These are phyloP conservation scores for Cunninghamia lanceolata DNA, from an alignment of 75 land plant species.

Conservation along the genomic window DNA sequence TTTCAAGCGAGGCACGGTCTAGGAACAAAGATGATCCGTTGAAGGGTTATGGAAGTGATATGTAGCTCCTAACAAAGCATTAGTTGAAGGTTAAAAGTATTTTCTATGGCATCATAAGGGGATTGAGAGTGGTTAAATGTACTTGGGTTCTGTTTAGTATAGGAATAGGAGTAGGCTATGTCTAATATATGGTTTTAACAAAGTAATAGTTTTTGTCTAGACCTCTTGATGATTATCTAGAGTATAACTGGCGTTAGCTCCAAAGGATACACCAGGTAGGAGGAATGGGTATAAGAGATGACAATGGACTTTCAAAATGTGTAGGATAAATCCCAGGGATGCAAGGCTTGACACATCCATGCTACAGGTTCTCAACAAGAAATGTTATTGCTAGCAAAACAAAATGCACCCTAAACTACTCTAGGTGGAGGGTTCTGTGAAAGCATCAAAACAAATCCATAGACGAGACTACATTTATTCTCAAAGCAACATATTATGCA, in stretches of 20 bases:
- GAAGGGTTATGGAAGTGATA: constrained; percentile 15
- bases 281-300: too few species aligned
- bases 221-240: not conserved
- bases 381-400: too few species aligned
- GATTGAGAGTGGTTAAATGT: not conserved
- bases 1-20: constrained; percentile 86
- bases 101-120: not conserved
- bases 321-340: too few species aligned
- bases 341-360: too few species aligned
- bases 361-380: too few species aligned
- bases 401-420: too few species aligned
- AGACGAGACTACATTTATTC: too few species aligned
- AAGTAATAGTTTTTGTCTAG: not conserved
- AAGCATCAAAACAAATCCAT: too few species aligned
- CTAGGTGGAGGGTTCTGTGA: too few species aligned
- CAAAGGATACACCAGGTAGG: too few species aligned
- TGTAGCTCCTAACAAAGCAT: not conserved
- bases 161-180: not conserved
- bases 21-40: constrained; percentile 60
- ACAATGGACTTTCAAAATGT: too few species aligned
- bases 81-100: not conserved
- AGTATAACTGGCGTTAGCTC: not conserved
- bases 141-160: not conserved
- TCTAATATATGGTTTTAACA: not conserved
- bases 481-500: too few species aligned